phyloP scores from a whole-genome alignment of 306 rosid genomes.

The Herpetospermum pedunculosum region DNA sequence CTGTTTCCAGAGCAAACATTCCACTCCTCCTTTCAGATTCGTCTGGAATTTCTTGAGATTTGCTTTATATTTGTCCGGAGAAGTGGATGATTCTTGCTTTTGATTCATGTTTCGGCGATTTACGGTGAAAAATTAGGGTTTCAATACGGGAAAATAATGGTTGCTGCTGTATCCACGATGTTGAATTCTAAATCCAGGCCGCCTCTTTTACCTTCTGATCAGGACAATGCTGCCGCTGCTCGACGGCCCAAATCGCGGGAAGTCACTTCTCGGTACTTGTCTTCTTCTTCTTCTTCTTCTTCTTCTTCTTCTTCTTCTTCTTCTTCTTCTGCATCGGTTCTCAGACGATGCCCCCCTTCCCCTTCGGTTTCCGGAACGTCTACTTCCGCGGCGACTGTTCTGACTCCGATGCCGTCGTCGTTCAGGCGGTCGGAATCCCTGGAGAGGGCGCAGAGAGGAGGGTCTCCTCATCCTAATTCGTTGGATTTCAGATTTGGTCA shows the following conservation, averaged over 20 bases:
- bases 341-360: constrained; percentile 45
- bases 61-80: constrained; percentile 8
- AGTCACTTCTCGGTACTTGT: constrained; percentile 75
- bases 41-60: not conserved
- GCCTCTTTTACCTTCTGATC: constrained; percentile 69
- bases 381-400: constrained; percentile 17
- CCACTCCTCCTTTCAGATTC: not conserved
- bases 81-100: constrained; percentile 1
- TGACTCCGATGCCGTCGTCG: constrained; percentile 25
- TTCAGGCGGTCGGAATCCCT: constrained; percentile 46
- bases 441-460: constrained; percentile 44
- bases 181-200: constrained; percentile 47
- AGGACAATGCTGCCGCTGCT: constrained; percentile 54
- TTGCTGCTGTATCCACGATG: constrained; percentile 57
- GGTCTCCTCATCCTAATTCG: constrained; percentile 40
- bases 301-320: constrained; percentile 21
- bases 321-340: constrained; percentile 20
- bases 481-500: constrained; percentile 22
- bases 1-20: no score
- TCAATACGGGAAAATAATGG: constrained; percentile 36
- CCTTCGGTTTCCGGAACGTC: constrained; percentile 44
- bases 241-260: constrained; percentile 56
- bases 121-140: constrained; percentile 18
- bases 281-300: constrained; percentile 29
- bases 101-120: not conserved